Evolutionary conservation across 2,329 filamentous ascomycete species (phyloP).

Genomic region (Aureobasidium melanogenum): DNA sequence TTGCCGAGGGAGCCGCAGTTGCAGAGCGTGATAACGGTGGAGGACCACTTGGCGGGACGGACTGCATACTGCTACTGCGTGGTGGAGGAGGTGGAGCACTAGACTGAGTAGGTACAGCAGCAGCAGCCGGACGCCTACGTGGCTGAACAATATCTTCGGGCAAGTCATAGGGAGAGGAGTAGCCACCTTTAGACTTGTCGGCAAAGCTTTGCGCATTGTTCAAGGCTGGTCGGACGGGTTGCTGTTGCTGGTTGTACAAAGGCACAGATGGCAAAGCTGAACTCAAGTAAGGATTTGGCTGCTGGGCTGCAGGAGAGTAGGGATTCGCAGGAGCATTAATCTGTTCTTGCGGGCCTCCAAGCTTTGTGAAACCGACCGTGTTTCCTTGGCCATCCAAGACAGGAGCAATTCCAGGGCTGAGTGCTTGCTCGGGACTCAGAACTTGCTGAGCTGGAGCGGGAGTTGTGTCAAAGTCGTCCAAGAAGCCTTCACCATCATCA

Average conservation of each 20-base stretch:
- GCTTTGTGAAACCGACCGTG: slow-evolving; percentile 9
- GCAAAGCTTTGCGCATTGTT: slow-evolving; percentile 63
- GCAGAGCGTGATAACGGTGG: slow-evolving; percentile 13
- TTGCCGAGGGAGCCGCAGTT: slow-evolving; percentile 25
- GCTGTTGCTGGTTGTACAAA: slow-evolving; percentile 5
- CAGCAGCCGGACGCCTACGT: slow-evolving; percentile 45
- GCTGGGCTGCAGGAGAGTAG: slow-evolving; percentile 17
- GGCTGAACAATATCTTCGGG: slow-evolving; percentile 77
- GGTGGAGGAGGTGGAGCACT: slow-evolving; percentile 43
- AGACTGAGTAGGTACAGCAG: slow-evolving; percentile 28
- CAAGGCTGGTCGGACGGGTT: slow-evolving; percentile 8
- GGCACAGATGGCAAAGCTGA: background rate
- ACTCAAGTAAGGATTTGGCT: slow-evolving; percentile 29
- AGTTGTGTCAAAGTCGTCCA: slow-evolving; percentile 52
- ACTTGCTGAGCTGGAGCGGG: background rate
- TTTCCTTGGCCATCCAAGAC: slow-evolving; percentile 2
- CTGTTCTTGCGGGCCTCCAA: slow-evolving; percentile 1
- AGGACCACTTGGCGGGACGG: slow-evolving; percentile 27
- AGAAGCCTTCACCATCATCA: slow-evolving; percentile 77
- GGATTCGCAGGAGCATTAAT: slow-evolving; percentile 5
- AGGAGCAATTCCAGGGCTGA: slow-evolving; percentile 9
- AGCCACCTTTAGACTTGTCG: slow-evolving; percentile 83
- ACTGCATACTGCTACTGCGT: slow-evolving; percentile 48
- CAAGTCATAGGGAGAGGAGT: slow-evolving; percentile 88
- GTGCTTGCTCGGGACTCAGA: background rate